Evolutionary conservation across 495 filamentous ascomycete genomes (phyloP).

Genomic region (Podospora australis): DNA sequence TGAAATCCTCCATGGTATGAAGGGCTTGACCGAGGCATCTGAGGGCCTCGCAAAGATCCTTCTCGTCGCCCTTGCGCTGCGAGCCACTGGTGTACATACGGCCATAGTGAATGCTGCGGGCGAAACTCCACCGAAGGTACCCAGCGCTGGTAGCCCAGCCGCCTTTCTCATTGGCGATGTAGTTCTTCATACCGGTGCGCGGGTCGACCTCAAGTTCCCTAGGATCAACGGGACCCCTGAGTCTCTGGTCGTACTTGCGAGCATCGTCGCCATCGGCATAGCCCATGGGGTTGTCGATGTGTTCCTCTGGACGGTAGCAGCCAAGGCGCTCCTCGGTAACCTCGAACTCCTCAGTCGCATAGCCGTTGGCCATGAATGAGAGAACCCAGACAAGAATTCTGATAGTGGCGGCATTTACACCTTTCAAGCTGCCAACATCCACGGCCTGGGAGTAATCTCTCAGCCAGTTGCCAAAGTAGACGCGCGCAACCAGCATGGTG

Average conservation of each 20-base stretch:
- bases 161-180: constrained; percentile 86
- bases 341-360: constrained; percentile 95
- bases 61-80: constrained; percentile 60
- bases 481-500: constrained; percentile 75
- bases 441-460: constrained; percentile 80
- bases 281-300: constrained; percentile 86
- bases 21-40: constrained; percentile 81
- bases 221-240: constrained; percentile 67
- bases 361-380: constrained; percentile 88
- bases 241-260: constrained; percentile 71
- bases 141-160: constrained; percentile 83
- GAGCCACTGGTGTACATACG: constrained; percentile 74
- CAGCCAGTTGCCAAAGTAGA: constrained; percentile 86
- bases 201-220: constrained; percentile 77
- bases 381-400: constrained; percentile 86
- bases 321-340: constrained; percentile 88
- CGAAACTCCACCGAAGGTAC: constrained; percentile 80
- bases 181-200: constrained; percentile 95
- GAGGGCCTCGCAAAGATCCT: constrained; percentile 84
- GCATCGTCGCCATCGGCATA: constrained; percentile 89
- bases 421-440: constrained; percentile 86
- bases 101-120: constrained; percentile 82
- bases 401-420: constrained; percentile 83
- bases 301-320: constrained; percentile 90
- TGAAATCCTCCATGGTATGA: constrained; percentile 89